Evolutionary conservation across 495 filamentous ascomycete genomes (phyloP).

Genomic region (Pseudotulostoma volvatum): DNA sequence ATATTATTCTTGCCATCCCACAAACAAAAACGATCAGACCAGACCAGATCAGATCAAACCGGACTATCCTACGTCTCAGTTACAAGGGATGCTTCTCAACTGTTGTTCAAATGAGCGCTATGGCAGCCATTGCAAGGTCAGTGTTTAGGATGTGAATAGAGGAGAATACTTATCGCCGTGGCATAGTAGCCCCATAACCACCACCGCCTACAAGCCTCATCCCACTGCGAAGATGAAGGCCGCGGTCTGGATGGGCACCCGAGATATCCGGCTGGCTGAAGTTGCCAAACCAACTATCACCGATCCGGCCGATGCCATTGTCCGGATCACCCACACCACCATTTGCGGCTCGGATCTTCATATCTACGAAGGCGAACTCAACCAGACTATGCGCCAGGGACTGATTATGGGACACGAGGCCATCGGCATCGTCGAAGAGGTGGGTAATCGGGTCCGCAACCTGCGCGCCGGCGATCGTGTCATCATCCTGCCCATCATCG

Average conservation of each 20-base stretch:
- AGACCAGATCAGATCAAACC: no score
- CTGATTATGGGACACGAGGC: conserved; percentile 43
- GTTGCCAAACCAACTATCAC: conserved; percentile 19
- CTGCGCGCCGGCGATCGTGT: conserved; percentile 21
- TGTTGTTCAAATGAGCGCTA: no score
- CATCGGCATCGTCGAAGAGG: conserved; percentile 20
- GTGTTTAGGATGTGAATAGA: not conserved
- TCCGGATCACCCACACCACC: conserved; percentile 18
- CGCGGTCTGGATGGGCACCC: conserved; percentile 14
- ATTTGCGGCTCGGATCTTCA: conserved; percentile 22
- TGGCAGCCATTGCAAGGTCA: not conserved
- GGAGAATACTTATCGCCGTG: not conserved
- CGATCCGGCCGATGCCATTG: conserved; percentile 18
- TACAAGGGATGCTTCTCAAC: no score
- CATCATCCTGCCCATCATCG: conserved; percentile 39
- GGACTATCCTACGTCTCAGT: no score
- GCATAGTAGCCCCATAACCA: not conserved
- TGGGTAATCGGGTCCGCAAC: conserved; percentile 14
- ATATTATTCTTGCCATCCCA: no score
- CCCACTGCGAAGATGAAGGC: conserved; percentile 17
- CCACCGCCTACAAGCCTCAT: conserved; percentile 9
- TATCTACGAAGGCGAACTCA: conserved; percentile 13
- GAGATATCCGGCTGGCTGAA: conserved; percentile 8
- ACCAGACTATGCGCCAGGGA: conserved; percentile 33
- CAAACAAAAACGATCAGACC: no score